These are phyloP conservation scores for Puccinia polysora DNA, from an alignment of 1,284 basidiomycete genomes.

Conservation along the genomic window DNA sequence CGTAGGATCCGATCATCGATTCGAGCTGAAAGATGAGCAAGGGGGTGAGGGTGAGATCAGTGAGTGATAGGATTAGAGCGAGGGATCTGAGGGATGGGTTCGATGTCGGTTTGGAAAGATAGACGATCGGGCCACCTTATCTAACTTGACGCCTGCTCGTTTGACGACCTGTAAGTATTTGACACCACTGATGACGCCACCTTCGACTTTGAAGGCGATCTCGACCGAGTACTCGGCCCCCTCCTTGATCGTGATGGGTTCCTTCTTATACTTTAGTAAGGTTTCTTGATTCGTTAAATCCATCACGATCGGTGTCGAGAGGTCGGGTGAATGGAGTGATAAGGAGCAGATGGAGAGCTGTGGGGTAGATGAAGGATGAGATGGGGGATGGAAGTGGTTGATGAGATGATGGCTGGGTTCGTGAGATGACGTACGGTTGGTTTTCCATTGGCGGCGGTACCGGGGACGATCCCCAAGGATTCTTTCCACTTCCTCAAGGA, in stretches of 20 bases:
- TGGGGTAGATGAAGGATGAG: background rate
- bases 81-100: background rate
- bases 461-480: conserved; percentile 72
- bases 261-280: conserved; percentile 57
- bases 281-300: conserved; percentile 55
- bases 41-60: conserved; percentile 8
- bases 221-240: conserved; percentile 70
- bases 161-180: conserved; percentile 74
- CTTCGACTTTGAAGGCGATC: conserved; percentile 73
- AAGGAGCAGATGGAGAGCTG: conserved; percentile 49
- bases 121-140: conserved; percentile 39
- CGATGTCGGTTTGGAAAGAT: too few species aligned
- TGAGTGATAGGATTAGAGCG: background rate
- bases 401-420: background rate
- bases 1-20: conserved; percentile 52
- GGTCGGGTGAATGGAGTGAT: conserved; percentile 56
- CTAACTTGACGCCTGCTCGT: conserved; percentile 60
- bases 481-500: conserved; percentile 78
- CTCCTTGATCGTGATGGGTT: conserved; percentile 62
- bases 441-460: conserved; percentile 54
- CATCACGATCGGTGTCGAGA: conserved; percentile 55
- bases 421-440: conserved; percentile 49
- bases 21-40: conserved; percentile 50
- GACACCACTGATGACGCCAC: conserved; percentile 76
- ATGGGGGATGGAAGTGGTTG: background rate